phyloP scores from a whole-genome alignment of 176 grass and related monocot genomes.

The Ananas comosus region DNA sequence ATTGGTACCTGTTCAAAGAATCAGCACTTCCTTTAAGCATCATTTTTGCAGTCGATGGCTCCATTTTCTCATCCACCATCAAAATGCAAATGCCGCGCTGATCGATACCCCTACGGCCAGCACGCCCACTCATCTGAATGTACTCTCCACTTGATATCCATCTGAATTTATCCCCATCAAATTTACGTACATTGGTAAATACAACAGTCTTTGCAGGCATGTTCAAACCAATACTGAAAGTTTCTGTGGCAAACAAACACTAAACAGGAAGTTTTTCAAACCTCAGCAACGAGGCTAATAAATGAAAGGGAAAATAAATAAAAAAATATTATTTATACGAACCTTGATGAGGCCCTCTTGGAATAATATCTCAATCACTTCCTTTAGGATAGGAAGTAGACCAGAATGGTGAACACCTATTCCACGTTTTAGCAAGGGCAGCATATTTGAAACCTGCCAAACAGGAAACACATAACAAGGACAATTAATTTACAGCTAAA shows the following conservation, averaged over 20 bases:
- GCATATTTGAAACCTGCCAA: conserved; percentile 76
- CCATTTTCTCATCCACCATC: conserved; percentile 97
- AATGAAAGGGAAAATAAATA: neutral
- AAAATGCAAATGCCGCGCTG: conserved; percentile 87
- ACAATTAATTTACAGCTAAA: too few relatives aligned
- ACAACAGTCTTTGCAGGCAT: conserved; percentile 99
- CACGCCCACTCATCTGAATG: conserved; percentile 97
- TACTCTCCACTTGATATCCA: conserved; percentile 94
- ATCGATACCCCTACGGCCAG: conserved; percentile 89
- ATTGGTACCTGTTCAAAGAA: conserved; percentile 77
- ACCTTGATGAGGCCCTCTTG: conserved; percentile 98
- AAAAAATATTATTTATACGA: neutral
- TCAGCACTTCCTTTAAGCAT: conserved; percentile 92
- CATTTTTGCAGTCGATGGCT: conserved; percentile 89
- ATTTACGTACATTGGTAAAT: conserved; percentile 94
- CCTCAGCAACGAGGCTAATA: neutral
- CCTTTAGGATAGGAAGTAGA: conserved; percentile 85
- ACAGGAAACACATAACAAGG: neutral
- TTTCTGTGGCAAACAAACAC: conserved; percentile 97
- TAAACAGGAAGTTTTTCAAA: conserved; percentile 35
- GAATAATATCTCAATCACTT: conserved; percentile 99
- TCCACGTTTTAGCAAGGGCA: conserved; percentile 77
- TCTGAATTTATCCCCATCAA: conserved; percentile 89
- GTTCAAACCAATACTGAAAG: conserved; percentile 98
- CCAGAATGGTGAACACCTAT: conserved; percentile 97